phyloP scores from a whole-genome alignment of 164 flowering plant species.

The Brasenia schreberi region DNA sequence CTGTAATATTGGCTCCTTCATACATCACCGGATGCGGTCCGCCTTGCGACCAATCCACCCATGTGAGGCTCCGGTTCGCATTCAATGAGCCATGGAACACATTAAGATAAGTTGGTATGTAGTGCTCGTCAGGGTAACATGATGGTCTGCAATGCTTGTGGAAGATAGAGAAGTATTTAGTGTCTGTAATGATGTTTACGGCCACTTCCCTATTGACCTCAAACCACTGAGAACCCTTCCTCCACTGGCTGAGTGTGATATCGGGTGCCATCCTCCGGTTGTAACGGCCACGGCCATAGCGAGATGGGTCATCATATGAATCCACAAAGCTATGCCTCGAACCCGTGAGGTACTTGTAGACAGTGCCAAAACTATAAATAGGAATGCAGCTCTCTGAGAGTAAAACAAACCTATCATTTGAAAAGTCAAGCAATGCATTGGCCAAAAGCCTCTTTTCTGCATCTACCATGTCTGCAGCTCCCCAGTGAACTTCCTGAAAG shows the following conservation, averaged over 20 bases:
- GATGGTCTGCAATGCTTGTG: slow-evolving; percentile 61
- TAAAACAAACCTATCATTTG: slow-evolving; percentile 78
- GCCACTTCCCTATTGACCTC: slow-evolving; percentile 54
- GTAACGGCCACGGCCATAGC: slow-evolving; percentile 84
- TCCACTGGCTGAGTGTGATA: slow-evolving; percentile 65
- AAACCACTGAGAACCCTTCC: slow-evolving; percentile 95
- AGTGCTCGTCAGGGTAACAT: slow-evolving; percentile 89
- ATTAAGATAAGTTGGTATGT: slow-evolving; percentile 56
- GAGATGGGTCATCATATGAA: slow-evolving; percentile 69
- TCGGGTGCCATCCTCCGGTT: slow-evolving; percentile 60
- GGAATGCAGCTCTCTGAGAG: slow-evolving; percentile 93
- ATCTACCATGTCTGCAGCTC: slow-evolving; percentile 40
- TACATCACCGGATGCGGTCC: slow-evolving; percentile 71
- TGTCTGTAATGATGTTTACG: slow-evolving; percentile 45
- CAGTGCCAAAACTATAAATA: slow-evolving; percentile 49
- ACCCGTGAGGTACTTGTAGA: slow-evolving; percentile 47
- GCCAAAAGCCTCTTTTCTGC: slow-evolving; percentile 80
- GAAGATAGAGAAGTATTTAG: slow-evolving; percentile 57
- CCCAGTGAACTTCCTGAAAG: slow-evolving; percentile 67
- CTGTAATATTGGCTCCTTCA: slow-evolving; percentile 36
- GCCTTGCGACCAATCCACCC: slow-evolving; percentile 79
- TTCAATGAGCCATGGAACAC: slow-evolving; percentile 46
- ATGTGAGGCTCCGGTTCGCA: slow-evolving; percentile 69
- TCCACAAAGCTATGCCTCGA: slow-evolving; percentile 62
- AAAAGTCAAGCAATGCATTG: slow-evolving; percentile 79